These are phyloP conservation scores for Phylloporus gajari DNA, from an alignment of 1,284 basidiomycete genomes.

Conservation along the genomic window DNA sequence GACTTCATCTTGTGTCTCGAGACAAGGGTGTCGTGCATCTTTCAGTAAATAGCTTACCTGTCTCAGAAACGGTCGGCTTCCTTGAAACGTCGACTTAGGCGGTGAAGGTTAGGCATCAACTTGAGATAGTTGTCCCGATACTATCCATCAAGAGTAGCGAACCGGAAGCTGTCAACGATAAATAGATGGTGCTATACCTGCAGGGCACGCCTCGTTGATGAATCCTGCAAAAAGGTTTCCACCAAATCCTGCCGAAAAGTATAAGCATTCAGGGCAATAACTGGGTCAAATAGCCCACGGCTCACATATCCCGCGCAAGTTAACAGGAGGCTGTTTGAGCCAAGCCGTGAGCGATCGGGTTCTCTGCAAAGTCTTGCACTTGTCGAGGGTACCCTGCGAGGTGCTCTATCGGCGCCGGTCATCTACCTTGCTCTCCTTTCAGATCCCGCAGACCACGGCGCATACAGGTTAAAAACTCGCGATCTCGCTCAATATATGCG, in stretches of 20 bases:
- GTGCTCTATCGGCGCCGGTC: constrained; percentile 82
- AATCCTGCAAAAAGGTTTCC: constrained; percentile 86
- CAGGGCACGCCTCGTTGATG: constrained; percentile 74
- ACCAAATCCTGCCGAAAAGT: constrained; percentile 81
- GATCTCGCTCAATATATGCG: constrained; percentile 96
- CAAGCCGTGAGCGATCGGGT: constrained; percentile 91
- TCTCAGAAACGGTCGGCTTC: constrained; percentile 80
- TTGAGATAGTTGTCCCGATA: constrained; percentile 85
- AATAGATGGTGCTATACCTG: constrained; percentile 59
- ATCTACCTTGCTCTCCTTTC: constrained; percentile 86
- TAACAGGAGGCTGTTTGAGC: constrained; percentile 97
- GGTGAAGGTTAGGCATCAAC: constrained; percentile 93
- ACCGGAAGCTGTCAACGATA: neutral
- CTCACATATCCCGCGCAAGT: constrained; percentile 91
- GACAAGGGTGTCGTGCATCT: constrained; percentile 93
- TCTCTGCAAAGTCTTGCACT: constrained; percentile 97
- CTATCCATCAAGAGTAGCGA: neutral
- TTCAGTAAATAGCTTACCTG: constrained; percentile 72
- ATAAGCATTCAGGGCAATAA: neutral
- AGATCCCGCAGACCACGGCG: constrained; percentile 84
- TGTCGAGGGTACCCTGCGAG: constrained; percentile 81
- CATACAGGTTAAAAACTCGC: constrained; percentile 86
- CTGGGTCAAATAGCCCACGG: constrained; percentile 23
- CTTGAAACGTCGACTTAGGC: constrained; percentile 93
- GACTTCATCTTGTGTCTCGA: constrained; percentile 96